Evolutionary conservation across 139 green algal genomes (phyloP), one percentile per base, ranked within the genome.

Genomic region (Chlamydomonas schloesseri): DNA sequence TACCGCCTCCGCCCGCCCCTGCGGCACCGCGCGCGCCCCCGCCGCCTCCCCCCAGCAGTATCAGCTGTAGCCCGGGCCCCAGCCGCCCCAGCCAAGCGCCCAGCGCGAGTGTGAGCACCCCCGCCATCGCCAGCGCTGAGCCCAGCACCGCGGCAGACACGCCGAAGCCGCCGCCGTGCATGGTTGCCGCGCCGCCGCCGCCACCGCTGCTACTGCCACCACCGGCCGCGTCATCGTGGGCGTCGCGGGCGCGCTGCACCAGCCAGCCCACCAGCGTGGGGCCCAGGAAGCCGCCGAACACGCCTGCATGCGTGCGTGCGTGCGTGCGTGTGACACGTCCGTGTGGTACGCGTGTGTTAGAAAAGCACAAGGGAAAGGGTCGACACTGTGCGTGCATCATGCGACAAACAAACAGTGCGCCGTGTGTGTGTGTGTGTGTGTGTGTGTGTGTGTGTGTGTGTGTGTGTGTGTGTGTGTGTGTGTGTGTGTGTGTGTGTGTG

Each of bases 261-360:
- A 88, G 31, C 47, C 29, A 62, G 47, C 83, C 83, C 15, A 88
- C 69, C 31, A 88, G 29, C 13, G 70, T 26, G 4, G 83, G 83
- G 21, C 83, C 83, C 21, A 88, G 14, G 65, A 88, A 88, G 64
- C 83, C 83, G 64, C 83, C 83, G 11, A 88, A 28, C 17, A 64
- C 78, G 18, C 79, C 79, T 47, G 72, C 23, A 2, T 2, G 55
- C 31, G 81, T n/a, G 58, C 31, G 23, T 72, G 67, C 31, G 71
- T 26, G 62, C 9, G 65, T 55, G 34, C 31, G 57, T 72, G 75
- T 17, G 1, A n/a, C n/a, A n/a, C n/a, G n/a, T n/a, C n/a, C n/a
- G n/a, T n/a, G n/a, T n/a, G n/a, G n/a, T n/a, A n/a, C n/a, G n/a
- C n/a, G n/a, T n/a, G n/a, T n/a, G n/a, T n/a, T n/a, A n/a, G 33